phyloP scores from a whole-genome alignment of 495 filamentous ascomycete species.

The Paragyromitra xinjiangensis region DNA sequence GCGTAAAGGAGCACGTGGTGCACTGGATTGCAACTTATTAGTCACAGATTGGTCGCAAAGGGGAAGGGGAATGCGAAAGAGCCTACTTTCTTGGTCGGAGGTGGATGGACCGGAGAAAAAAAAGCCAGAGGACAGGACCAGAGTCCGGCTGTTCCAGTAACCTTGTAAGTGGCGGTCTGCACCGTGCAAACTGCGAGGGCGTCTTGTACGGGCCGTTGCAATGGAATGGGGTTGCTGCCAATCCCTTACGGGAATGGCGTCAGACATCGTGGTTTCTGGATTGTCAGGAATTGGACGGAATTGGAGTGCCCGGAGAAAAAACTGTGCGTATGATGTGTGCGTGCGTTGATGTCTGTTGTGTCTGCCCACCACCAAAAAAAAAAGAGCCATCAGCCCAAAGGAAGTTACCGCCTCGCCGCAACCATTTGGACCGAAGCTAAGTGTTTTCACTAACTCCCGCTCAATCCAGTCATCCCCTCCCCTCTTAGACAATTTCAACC shows the following conservation, averaged over 20 bases:
- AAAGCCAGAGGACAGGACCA: slow-evolving; percentile 37
- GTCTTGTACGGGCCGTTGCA: slow-evolving; percentile 43
- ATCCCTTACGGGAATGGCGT: slow-evolving; percentile 52
- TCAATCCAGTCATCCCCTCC: slow-evolving; percentile 9
- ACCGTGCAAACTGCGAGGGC: slow-evolving; percentile 28
- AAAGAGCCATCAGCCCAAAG: slow-evolving; percentile 12
- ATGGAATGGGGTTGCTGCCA: slow-evolving; percentile 40
- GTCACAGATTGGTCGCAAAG: slow-evolving; percentile 54
- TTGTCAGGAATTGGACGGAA: slow-evolving; percentile 47
- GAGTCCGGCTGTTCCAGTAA: slow-evolving; percentile 35
- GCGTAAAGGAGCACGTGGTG: slow-evolving; percentile 48
- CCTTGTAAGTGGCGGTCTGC: slow-evolving; percentile 48
- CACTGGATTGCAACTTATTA: slow-evolving; percentile 43
- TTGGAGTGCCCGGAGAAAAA: slow-evolving; percentile 35
- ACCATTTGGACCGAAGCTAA: background rate
- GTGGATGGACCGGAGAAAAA: slow-evolving; percentile 32
- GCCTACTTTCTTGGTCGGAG: slow-evolving; percentile 28
- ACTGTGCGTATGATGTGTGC: slow-evolving; percentile 39
- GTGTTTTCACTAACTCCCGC: slow-evolving; percentile 10
- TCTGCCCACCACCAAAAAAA: slow-evolving; percentile 18
- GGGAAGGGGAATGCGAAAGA: slow-evolving; percentile 52
- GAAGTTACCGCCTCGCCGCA: slow-evolving; percentile 15
- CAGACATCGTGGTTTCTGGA: slow-evolving; percentile 46
- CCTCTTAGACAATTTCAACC: background rate
- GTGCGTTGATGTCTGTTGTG: background rate